phyloP scores from a whole-genome alignment of 2,329 filamentous ascomycete species.

The Thelonectria olida region DNA sequence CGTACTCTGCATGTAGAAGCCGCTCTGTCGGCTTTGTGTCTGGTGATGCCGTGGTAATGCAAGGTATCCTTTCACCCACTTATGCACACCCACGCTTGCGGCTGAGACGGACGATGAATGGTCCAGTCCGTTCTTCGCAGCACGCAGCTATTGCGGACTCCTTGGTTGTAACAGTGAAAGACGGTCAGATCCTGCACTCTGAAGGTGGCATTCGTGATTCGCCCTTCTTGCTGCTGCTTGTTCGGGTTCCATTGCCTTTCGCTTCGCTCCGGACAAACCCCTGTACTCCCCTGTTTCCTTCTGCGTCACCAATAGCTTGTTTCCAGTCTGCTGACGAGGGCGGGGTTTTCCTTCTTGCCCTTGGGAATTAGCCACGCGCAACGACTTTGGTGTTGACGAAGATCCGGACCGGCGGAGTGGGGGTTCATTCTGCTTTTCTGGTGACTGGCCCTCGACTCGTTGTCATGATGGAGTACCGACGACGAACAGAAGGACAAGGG shows the following conservation, averaged over 20 bases:
- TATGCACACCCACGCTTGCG: not conserved
- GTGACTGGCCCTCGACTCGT: not conserved
- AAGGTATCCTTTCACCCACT: not conserved
- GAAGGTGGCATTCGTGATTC: not conserved
- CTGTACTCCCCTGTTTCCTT: not conserved
- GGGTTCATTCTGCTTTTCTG: conserved; percentile 13
- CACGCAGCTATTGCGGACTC: not conserved
- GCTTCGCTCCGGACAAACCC: conserved; percentile 15
- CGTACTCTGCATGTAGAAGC: not conserved
- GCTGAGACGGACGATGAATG: not conserved
- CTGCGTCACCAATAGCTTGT: not conserved
- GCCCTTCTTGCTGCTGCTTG: not conserved
- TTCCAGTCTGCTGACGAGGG: conserved; percentile 17
- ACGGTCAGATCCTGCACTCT: not conserved
- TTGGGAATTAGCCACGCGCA: conserved; percentile 17
- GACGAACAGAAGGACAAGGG: not conserved
- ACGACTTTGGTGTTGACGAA: conserved; percentile 4
- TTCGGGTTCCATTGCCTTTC: conserved; percentile 2
- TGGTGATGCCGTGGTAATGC: not conserved
- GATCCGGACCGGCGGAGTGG: conserved; percentile 27
- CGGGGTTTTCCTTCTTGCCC: conserved; percentile 14
- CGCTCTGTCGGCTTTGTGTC: not conserved
- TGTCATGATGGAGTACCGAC: not conserved
- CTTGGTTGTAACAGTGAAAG: not conserved
- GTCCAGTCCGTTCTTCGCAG: not conserved